Percentiles rank a stretch among this genome's conserved stretches.
These are phyloP conservation scores for Wickerhamiella slavikovae DNA, from an alignment of 805 yeast species.

Conservation along the genomic window DNA sequence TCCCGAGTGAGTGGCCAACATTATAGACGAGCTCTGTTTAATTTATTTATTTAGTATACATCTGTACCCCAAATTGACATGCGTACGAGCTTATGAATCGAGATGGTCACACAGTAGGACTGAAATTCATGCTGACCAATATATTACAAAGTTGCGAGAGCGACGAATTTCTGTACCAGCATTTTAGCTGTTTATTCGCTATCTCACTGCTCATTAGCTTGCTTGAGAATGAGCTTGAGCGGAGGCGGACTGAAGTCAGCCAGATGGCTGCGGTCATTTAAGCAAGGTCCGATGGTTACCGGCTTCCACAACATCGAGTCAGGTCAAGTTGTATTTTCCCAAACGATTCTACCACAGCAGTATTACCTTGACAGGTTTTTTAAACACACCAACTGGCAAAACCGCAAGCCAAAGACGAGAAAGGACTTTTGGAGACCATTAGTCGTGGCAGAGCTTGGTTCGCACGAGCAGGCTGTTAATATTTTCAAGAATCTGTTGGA, in stretches of 20 bases:
- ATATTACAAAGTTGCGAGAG: too few relatives aligned
- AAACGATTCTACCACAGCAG: slow-evolving; percentile 37
- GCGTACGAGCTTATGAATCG: too few relatives aligned
- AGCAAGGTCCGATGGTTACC: slow-evolving; percentile 66
- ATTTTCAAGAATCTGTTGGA: slow-evolving; percentile 58
- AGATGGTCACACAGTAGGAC: too few relatives aligned
- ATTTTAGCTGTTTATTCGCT: too few relatives aligned
- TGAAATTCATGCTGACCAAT: too few relatives aligned
- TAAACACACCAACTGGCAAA: slow-evolving; percentile 74
- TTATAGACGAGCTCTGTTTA: too few relatives aligned
- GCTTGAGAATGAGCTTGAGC: too few relatives aligned
- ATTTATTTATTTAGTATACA: too few relatives aligned
- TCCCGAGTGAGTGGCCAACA: too few relatives aligned
- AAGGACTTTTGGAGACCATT: slow-evolving; percentile 78
- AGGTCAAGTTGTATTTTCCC: slow-evolving; percentile 81
- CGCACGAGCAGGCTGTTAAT: slow-evolving; percentile 35
- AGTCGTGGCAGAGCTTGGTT: slow-evolving; percentile 39
- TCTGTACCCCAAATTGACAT: too few relatives aligned
- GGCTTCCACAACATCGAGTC: slow-evolving; percentile 68
- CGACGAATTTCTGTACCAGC: too few relatives aligned
- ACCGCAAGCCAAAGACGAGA: slow-evolving; percentile 58
- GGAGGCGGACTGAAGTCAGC: slow-evolving; percentile 31
- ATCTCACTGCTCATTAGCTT: too few relatives aligned
- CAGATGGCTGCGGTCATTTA: slow-evolving; percentile 34
- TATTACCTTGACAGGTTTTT: slow-evolving; percentile 45